Percentiles rank a stretch among this genome's conserved stretches.
Evolutionary conservation across 1,284 basidiomycete genomes (phyloP).

Genomic region (Ceratobasidium sp.): DNA sequence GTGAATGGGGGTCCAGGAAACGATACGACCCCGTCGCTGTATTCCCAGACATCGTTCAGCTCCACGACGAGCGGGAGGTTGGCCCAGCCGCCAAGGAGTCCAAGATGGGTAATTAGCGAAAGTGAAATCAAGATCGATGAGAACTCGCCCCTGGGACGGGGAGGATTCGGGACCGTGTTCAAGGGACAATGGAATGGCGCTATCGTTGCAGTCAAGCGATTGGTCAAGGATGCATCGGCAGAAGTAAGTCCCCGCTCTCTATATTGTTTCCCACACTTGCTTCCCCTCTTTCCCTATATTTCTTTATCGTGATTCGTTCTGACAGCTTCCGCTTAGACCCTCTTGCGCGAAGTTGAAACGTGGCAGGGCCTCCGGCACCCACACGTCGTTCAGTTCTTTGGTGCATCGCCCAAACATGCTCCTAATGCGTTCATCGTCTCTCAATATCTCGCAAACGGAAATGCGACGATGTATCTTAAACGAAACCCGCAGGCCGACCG

Average conservation of each 20-base stretch:
- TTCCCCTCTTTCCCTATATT: too few relatives aligned
- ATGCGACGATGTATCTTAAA: constrained; percentile 60
- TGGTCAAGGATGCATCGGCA: constrained; percentile 39
- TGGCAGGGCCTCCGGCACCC: constrained; percentile 41
- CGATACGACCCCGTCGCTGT: constrained; percentile 18
- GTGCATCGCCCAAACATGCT: constrained; percentile 38
- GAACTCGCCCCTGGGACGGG: constrained; percentile 25
- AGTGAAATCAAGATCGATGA: constrained; percentile 37
- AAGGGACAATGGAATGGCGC: constrained; percentile 40
- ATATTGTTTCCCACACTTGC: not conserved
- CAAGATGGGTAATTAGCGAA: constrained; percentile 31
- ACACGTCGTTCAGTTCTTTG: constrained; percentile 44
- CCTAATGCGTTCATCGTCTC: constrained; percentile 60
- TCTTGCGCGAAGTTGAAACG: constrained; percentile 31
- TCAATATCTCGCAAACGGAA: constrained; percentile 67
- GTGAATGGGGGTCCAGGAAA: not conserved
- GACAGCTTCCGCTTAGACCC: not conserved
- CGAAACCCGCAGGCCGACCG: constrained; percentile 28
- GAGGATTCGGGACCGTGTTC: constrained; percentile 40
- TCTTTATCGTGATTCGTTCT: not conserved
- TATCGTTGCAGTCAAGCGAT: constrained; percentile 35
- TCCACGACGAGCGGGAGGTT: not conserved
- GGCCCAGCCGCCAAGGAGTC: not conserved
- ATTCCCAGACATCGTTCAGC: constrained; percentile 29
- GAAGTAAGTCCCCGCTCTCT: constrained; percentile 5